phyloP scores from a whole-genome alignment of 345 rosid species.

The Aquilaria yunnanensis region DNA sequence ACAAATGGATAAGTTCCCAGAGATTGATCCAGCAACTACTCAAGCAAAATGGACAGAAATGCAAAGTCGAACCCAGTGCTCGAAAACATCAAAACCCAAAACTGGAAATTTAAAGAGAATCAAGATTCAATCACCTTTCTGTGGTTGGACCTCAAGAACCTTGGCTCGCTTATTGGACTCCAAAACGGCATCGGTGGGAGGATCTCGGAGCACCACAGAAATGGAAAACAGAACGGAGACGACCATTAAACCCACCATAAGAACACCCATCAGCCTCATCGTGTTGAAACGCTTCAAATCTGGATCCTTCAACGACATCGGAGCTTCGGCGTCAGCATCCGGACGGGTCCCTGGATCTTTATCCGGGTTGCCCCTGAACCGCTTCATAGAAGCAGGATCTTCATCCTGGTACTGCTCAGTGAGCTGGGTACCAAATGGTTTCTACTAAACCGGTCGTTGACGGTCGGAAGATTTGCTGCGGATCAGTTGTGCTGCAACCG shows the following conservation, averaged over 20 bases:
- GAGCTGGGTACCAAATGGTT: no score
- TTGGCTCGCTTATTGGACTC: slow-evolving; percentile 14
- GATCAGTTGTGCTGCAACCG: no score
- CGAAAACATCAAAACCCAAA: not conserved
- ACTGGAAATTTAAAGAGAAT: not conserved
- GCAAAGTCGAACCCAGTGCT: not conserved
- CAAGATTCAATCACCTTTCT: slow-evolving; percentile 22
- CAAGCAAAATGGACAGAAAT: no score
- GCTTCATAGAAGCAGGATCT: slow-evolving; percentile 23
- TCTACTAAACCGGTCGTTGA: no score
- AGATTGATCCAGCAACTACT: no score
- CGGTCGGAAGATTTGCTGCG: no score
- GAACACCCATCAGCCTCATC: slow-evolving; percentile 31
- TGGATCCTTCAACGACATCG: slow-evolving; percentile 15
- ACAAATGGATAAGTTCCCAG: no score
- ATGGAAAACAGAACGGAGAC: slow-evolving; percentile 37
- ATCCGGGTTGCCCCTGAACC: slow-evolving; percentile 22
- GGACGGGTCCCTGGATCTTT: slow-evolving; percentile 14
- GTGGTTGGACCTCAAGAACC: slow-evolving; percentile 9
- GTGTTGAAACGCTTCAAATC: slow-evolving; percentile 19
- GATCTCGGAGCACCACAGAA: slow-evolving; percentile 39
- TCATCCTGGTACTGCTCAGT: no score
- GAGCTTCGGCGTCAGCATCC: slow-evolving; percentile 15
- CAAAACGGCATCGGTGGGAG: slow-evolving; percentile 29
- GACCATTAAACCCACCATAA: slow-evolving; percentile 28